Evolutionary conservation across 176 grass and related monocot genomes (phyloP).

Genomic region (Dactylis glomerata): DNA sequence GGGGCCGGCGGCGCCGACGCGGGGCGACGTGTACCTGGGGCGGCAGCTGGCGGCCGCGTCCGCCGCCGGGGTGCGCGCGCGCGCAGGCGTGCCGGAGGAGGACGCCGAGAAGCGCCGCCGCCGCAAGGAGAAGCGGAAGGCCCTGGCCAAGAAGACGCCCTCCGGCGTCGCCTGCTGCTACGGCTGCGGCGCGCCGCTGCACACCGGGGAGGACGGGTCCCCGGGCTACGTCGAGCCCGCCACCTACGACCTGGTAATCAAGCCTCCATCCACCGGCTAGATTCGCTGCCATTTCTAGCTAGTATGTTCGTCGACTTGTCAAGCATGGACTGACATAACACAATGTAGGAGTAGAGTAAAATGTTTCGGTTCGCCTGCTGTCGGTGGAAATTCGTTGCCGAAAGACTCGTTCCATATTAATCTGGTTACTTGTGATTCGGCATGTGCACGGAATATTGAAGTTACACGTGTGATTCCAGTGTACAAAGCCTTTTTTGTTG

Average conservation of each 20-base stretch:
- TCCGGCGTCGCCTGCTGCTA: conserved; percentile 67
- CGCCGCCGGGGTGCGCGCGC: conserved; percentile 1
- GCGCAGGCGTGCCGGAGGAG: conserved; percentile 38
- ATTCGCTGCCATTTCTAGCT: background rate
- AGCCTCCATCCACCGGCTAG: background rate
- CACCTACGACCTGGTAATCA: conserved; percentile 67
- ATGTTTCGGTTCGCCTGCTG: background rate
- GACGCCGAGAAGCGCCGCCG: conserved; percentile 38
- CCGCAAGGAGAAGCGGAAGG: conserved; percentile 52
- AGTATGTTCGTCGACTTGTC: background rate
- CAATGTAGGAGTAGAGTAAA: background rate
- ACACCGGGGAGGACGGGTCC: conserved; percentile 60
- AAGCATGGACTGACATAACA: background rate
- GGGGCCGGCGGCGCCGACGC: conserved; percentile 54
- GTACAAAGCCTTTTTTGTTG: too few relatives aligned
- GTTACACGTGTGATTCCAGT: background rate
- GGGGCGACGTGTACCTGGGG: conserved; percentile 68
- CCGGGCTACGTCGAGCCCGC: conserved; percentile 67
- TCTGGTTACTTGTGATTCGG: background rate
- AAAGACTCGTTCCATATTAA: background rate
- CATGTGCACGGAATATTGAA: background rate
- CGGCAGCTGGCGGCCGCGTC: conserved; percentile 45
- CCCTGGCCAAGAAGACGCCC: conserved; percentile 24
- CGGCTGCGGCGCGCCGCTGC: conserved; percentile 87
- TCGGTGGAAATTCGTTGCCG: background rate